Percentiles rank a stretch among this genome's conserved stretches.
Conservation (phyloP, 2,329 filamentous ascomycete species). For the Colletotrichum somersetense region DNA sequence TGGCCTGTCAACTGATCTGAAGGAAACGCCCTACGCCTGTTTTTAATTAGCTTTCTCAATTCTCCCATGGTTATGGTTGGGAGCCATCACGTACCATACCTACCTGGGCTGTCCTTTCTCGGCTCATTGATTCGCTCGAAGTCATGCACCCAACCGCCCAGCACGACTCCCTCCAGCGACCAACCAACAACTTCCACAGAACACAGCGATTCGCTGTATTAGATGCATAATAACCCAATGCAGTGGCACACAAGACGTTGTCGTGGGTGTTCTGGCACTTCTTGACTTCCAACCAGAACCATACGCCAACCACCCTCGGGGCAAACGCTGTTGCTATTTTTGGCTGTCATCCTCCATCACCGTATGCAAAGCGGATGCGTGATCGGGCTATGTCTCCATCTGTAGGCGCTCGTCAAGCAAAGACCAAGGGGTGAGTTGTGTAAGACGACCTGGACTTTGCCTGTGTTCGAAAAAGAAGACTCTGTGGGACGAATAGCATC, state of each 20-base stretch:
- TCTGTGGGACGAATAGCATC: constrained; percentile 17
- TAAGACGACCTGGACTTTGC: constrained; percentile 16
- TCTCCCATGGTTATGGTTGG: neutral
- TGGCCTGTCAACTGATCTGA: constrained; percentile 12
- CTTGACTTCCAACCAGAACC: constrained; percentile 19
- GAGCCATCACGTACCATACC: neutral
- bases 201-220: constrained; percentile 8
- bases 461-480: neutral
- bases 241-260: constrained; percentile 3
- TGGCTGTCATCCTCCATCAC: constrained; percentile 12
- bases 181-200: constrained; percentile 8
- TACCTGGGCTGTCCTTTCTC: no score
- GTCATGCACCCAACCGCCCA: constrained; percentile 14
- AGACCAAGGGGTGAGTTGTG: constrained; percentile 5
- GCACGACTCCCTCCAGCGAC: neutral
- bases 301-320: constrained; percentile 28
- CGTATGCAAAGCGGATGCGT: neutral
- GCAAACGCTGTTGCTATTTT: constrained; percentile 36
- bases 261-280: constrained; percentile 12
- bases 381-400: constrained; percentile 13
- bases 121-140: constrained; percentile 8
- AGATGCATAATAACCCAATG: constrained; percentile 22
- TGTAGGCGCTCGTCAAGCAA: constrained; percentile 20
- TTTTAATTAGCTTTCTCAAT: constrained; percentile 5
- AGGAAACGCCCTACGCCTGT: neutral